Evolutionary conservation across 768 basidiomycete species (phyloP).

Genomic region (Termitomyces sp.): DNA sequence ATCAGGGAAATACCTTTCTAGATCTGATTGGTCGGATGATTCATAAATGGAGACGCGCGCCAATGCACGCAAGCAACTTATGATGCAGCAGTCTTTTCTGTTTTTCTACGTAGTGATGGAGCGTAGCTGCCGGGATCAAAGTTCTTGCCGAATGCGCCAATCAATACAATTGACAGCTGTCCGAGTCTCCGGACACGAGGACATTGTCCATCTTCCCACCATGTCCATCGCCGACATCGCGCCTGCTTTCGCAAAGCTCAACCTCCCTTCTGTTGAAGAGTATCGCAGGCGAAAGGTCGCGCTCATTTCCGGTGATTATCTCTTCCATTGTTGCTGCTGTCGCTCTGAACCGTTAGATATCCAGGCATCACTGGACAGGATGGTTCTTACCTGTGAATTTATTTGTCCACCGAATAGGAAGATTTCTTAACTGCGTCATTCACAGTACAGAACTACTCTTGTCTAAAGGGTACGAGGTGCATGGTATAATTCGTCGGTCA

Average conservation of each 20-base stretch:
- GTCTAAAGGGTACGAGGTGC: slow-evolving; percentile 87
- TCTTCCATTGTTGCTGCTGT: neutral
- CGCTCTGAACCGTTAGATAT: slow-evolving; percentile 9
- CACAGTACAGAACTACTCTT: slow-evolving; percentile 78
- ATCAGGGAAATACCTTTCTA: no score
- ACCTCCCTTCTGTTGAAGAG: slow-evolving; percentile 72
- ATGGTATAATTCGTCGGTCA: slow-evolving; percentile 94
- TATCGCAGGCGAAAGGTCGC: slow-evolving; percentile 92
- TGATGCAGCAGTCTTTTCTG: no score
- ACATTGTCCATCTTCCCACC: slow-evolving; percentile 14
- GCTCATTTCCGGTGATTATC: slow-evolving; percentile 73
- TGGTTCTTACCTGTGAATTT: slow-evolving; percentile 84
- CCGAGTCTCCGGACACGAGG: neutral
- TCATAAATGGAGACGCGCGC: no score
- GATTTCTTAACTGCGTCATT: slow-evolving; percentile 7
- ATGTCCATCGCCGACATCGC: slow-evolving; percentile 41
- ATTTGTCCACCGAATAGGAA: slow-evolving; percentile 1
- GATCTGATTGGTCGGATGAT: no score
- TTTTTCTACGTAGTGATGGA: no score
- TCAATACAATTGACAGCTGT: slow-evolving; percentile 2
- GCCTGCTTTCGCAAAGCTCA: slow-evolving; percentile 46
- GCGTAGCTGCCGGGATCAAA: no score
- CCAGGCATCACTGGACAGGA: slow-evolving; percentile 95
- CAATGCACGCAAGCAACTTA: no score
- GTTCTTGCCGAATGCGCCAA: neutral